A percentile compares a stretch with the other conserved stretches of the same genome.
Evolutionary conservation across 2,329 filamentous ascomycete genomes (phyloP).

Genomic region (Dryadomyces quercus-mongolicae): DNA sequence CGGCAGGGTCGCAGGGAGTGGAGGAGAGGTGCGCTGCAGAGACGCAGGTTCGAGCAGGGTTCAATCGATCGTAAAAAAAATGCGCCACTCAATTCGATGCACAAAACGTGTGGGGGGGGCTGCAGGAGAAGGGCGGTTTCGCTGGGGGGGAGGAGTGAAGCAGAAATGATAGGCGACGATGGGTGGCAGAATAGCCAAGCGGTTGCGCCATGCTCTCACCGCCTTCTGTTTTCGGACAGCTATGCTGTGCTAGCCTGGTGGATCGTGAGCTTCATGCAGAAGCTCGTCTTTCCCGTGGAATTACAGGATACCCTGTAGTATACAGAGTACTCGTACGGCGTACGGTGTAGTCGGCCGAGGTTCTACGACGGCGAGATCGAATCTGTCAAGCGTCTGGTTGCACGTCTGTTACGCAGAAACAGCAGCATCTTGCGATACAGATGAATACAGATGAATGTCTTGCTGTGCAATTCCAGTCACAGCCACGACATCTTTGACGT

Average conservation of each 20-base stretch:
- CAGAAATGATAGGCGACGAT: neutral
- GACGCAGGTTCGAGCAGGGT: neutral
- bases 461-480: neutral
- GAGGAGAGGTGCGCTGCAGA: too few relatives aligned
- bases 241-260: neutral
- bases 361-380: too few relatives aligned
- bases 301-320: too few relatives aligned
- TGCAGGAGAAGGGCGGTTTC: too few relatives aligned
- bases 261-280: too few relatives aligned
- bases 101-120: too few relatives aligned
- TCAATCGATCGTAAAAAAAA: neutral
- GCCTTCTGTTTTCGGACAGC: conserved; percentile 6
- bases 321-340: too few relatives aligned
- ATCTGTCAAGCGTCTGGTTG: too few relatives aligned
- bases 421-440: too few relatives aligned
- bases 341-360: neutral
- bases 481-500: too few relatives aligned
- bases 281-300: too few relatives aligned
- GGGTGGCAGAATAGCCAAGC: conserved; percentile 6
- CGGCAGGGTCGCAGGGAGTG: neutral
- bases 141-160: neutral
- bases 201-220: neutral
- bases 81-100: neutral
- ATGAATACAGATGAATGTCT: neutral
- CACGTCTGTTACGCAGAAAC: neutral